These are phyloP conservation scores for Citrus mangshanensis DNA, from an alignment of 345 rosid genomes.

Conservation along the genomic window DNA sequence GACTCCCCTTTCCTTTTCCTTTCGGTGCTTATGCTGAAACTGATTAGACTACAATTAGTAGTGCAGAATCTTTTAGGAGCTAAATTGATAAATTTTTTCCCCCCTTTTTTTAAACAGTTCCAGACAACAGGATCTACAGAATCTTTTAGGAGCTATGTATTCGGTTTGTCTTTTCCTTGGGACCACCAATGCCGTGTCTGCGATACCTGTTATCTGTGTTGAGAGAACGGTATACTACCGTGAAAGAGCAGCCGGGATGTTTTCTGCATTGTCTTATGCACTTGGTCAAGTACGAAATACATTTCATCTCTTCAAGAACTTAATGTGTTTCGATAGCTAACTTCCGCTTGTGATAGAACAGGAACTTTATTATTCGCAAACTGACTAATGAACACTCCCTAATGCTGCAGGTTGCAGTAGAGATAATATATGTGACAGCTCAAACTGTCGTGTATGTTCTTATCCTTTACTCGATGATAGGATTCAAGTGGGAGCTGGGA, in stretches of 20 bases:
- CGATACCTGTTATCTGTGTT: conserved; percentile 46
- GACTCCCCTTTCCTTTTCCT: no score
- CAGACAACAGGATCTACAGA: conserved; percentile 32
- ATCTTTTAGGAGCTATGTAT: conserved; percentile 49
- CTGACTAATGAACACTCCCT: not conserved
- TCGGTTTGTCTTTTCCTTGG: conserved; percentile 46
- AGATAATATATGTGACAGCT: conserved; percentile 48
- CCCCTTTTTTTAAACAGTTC: conserved; percentile 18
- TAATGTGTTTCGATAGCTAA: not conserved
- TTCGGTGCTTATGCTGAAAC: not conserved
- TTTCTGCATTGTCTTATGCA: conserved; percentile 55
- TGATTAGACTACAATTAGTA: not conserved
- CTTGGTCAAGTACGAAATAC: conserved; percentile 44
- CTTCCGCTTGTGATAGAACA: not conserved
- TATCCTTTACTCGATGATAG: conserved; percentile 73
- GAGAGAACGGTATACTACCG: conserved; percentile 65
- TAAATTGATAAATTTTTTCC: not conserved
- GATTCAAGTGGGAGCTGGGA: conserved; percentile 52
- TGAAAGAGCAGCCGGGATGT: conserved; percentile 64
- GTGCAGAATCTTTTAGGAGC: no score
- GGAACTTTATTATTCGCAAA: not conserved
- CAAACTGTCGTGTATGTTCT: conserved; percentile 52
- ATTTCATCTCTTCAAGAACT: not conserved
- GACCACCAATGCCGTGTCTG: conserved; percentile 40
- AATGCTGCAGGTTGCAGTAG: conserved; percentile 60